Base-by-base conservation (phyloP, 768 basidiomycete genomes). In the Hygrophoropsis aurantiaca region DNA sequence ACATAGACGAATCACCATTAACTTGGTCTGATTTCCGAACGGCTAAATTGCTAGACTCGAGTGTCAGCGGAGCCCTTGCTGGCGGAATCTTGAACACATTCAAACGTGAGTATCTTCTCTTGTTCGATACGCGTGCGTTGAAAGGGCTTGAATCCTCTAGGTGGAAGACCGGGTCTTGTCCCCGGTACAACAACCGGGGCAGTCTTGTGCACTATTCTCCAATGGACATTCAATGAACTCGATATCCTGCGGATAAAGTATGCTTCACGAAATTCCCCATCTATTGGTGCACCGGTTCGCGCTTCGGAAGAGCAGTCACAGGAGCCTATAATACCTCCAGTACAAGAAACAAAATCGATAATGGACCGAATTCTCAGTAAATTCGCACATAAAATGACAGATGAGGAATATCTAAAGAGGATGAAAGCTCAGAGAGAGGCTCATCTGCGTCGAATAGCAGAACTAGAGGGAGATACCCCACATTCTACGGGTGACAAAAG, bases 141-240 rank as follows among this genome's bases (percentile, higher is more conserved):
- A 9, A 27, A n/a, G 27, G 48, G 23, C 37, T 15, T 27, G 27
- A 27, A 19, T n/a, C 15, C 26, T 40, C 18, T 53, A 94, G 90
- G 83, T 46, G 88, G 90, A 2, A 68, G 67, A 52, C 61, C 68
- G 16, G 81, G 82, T 25, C 61, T 84, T 16, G 37, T 77, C 27
- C 74, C 85, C 2, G 88, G 87, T 6, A 73, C 80, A 26, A 54
- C 81, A 3, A 85, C 85, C 0, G 81, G 79, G 15, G 78, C 75
- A 11, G 54, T 81, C 2, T 68, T 78, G 33, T 85, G 85, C 55
- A 73, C 80, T 1, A 44, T 80, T 11, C 63, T 90, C 10, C 92
- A 94, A 61, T 73, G 80, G 51, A 72, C 72, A 10, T 82, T 75
- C 65, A 94, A 94, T 58, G 85, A 90, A 60, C n/a, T n/a, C n/a